Conservation (phyloP, 768 basidiomycete species). For the Suillus occidentalis region DNA sequence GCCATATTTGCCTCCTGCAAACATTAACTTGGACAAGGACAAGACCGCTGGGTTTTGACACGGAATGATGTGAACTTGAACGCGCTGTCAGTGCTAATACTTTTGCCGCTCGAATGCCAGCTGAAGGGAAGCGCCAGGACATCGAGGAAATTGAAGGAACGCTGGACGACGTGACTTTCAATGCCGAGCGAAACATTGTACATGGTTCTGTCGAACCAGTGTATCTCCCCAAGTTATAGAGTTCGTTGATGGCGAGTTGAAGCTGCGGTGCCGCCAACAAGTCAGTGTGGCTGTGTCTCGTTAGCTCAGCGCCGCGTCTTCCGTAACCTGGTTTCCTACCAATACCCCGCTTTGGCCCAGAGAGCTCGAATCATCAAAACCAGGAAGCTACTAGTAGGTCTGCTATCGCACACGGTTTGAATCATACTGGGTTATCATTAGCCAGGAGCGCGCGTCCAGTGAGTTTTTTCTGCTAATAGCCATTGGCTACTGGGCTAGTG, state of each 20-base stretch:
- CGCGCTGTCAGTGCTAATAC: not conserved
- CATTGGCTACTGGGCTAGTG: not conserved
- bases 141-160: conserved; percentile 3
- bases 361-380: not conserved
- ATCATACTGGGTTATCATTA: not conserved
- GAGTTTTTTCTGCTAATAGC: not conserved
- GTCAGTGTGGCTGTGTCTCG: not conserved
- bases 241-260: not conserved
- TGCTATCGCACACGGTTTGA: not conserved
- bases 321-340: not conserved
- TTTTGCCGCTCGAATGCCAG: not conserved
- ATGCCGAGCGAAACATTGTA: conserved; percentile 50
- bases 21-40: conserved; percentile 10
- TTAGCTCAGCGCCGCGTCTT: not conserved
- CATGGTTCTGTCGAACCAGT: conserved; percentile 34
- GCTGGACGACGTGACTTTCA: conserved; percentile 10
- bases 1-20: conserved; percentile 6
- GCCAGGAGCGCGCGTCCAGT: not conserved
- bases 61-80: conserved; percentile 1
- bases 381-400: not conserved
- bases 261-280: conserved; percentile 5
- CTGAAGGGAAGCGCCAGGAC: not conserved
- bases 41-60: conserved; percentile 7
- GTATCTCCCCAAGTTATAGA: not conserved
- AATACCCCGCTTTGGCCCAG: not conserved